A percentile compares a stretch with the other conserved stretches of the same genome.
These are phyloP conservation scores for Candida sp. DNA, from an alignment of 1,139 yeast species.

Conservation along the genomic window DNA sequence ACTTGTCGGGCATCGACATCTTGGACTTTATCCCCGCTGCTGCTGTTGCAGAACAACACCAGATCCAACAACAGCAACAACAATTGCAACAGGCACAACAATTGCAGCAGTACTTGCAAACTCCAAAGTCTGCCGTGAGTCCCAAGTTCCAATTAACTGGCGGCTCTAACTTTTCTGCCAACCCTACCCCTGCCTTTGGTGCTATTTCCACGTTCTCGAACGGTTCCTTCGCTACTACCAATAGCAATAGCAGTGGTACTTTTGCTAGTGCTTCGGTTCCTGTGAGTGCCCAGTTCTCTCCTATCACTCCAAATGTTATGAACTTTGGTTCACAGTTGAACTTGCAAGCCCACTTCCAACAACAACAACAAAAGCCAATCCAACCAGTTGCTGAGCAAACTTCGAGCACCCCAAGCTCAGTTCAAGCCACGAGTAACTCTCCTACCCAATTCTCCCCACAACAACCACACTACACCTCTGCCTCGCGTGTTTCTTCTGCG, in stretches of 20 bases:
- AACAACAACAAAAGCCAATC: not conserved
- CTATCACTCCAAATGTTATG: constrained; percentile 12
- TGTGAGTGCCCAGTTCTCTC: constrained; percentile 8
- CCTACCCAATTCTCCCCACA: constrained; percentile 12
- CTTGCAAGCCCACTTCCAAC: not conserved
- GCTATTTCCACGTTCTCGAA: constrained; percentile 8
- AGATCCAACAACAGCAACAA: constrained; percentile 1
- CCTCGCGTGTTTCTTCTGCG: constrained; percentile 1
- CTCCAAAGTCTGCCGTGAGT: constrained; percentile 12
- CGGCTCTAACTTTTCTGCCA: constrained; percentile 9
- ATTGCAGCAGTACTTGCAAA: constrained; percentile 9
- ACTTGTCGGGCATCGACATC: constrained; percentile 5
- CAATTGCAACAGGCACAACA: not conserved
- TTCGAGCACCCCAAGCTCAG: constrained; percentile 8
- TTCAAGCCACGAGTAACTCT: constrained; percentile 7
- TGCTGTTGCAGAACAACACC: constrained; percentile 1
- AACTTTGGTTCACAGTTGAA: not conserved
- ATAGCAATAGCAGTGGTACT: not conserved
- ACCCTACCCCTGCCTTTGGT: constrained; percentile 10
- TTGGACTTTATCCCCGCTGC: constrained; percentile 9
- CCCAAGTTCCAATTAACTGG: constrained; percentile 10
- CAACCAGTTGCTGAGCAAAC: not conserved
- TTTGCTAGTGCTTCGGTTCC: not conserved
- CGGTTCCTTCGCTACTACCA: not conserved
- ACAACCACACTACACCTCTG: constrained; percentile 2